These are phyloP conservation scores for Didymosphaeria variabile DNA, from an alignment of 2,329 filamentous ascomycete genomes.

Conservation along the genomic window DNA sequence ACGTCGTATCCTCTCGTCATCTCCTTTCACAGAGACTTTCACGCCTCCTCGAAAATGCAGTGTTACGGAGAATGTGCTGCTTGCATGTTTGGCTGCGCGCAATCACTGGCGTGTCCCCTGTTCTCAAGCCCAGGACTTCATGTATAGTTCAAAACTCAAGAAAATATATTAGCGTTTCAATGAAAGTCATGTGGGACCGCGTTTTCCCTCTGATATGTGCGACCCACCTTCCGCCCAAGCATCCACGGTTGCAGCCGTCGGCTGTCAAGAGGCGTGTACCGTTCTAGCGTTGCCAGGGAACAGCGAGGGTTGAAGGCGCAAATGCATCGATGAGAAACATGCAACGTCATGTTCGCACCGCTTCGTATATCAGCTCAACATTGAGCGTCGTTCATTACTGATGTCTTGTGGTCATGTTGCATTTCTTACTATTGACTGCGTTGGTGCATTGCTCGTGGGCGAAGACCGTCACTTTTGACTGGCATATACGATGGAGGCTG, in stretches of 20 bases:
- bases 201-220: neutral
- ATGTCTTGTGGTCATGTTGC: neutral
- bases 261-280: neutral
- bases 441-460: conserved; percentile 27
- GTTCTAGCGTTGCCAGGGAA: neutral
- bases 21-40: neutral
- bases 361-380: neutral
- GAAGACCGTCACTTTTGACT: conserved; percentile 58
- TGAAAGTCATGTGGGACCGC: neutral
- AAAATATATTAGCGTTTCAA: neutral
- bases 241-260: neutral
- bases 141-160: neutral
- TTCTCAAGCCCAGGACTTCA: neutral
- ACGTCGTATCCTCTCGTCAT: neutral
- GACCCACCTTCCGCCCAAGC: neutral
- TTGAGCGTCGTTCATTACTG: neutral
- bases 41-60: neutral
- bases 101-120: neutral
- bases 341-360: neutral
- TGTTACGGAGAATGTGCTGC: neutral
- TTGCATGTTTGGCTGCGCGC: neutral
- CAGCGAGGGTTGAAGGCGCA: neutral
- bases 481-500: conserved; percentile 62
- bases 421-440: conserved; percentile 14
- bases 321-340: neutral